These are phyloP conservation scores for Pythium apleroticum DNA, from an alignment of 352 stramenopile species.

Conservation along the genomic window DNA sequence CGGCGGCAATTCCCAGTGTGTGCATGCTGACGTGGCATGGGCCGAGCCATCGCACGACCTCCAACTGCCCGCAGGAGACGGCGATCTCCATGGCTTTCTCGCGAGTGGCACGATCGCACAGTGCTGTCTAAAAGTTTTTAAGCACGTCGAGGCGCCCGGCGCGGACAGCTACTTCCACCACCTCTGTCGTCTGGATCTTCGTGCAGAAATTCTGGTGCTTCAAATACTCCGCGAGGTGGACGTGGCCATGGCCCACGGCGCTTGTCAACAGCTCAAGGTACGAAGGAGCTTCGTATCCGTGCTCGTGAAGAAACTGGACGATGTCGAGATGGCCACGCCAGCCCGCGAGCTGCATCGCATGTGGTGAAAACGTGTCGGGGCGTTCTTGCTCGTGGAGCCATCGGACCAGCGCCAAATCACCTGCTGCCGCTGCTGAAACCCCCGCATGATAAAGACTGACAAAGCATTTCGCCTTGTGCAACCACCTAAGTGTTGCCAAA, in stretches of 20 bases:
- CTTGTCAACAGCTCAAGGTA: slow-evolving; percentile 3
- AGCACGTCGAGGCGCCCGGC: slow-evolving; percentile 12
- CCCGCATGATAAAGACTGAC: slow-evolving; percentile 4
- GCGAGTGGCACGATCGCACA: too few relatives aligned
- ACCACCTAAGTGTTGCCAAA: slow-evolving; percentile 14
- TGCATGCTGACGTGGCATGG: too few relatives aligned
- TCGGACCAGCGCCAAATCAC: slow-evolving; percentile 6
- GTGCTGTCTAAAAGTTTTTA: background rate
- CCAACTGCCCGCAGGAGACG: too few relatives aligned
- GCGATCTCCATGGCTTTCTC: too few relatives aligned
- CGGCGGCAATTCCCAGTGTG: too few relatives aligned
- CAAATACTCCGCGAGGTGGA: slow-evolving; percentile 12
- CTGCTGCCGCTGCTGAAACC: background rate
- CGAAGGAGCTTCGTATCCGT: background rate
- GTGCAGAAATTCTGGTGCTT: background rate
- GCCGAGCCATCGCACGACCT: too few relatives aligned
- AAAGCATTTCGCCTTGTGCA: slow-evolving; percentile 8
- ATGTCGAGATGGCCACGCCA: slow-evolving; percentile 1
- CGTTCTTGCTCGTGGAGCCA: slow-evolving; percentile 3
- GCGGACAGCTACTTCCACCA: background rate
- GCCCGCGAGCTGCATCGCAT: slow-evolving; percentile 2
- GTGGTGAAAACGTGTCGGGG: background rate
- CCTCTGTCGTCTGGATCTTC: background rate
- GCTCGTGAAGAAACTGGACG: slow-evolving; percentile 7
- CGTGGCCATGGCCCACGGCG: slow-evolving; percentile 13